Percentiles rank a stretch among this genome's conserved stretches.
These are phyloP conservation scores for Coemansia umbellata DNA, from an alignment of 192 early-diverging fungal genomes.

Conservation along the genomic window DNA sequence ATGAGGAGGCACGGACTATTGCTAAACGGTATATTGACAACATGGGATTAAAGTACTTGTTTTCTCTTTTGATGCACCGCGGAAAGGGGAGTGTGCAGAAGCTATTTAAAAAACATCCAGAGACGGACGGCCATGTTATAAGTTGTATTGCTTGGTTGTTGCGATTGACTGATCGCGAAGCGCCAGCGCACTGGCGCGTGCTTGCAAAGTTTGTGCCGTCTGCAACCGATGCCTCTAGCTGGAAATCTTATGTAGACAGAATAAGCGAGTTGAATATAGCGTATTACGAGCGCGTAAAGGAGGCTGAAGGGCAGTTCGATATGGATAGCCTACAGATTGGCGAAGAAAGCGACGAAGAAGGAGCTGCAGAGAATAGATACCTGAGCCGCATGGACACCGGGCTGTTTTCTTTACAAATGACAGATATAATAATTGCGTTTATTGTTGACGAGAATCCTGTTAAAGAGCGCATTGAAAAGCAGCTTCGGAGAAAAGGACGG, in stretches of 20 bases:
- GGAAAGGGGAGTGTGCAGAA: constrained; percentile 76
- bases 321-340: constrained; percentile 19
- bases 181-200: constrained; percentile 65
- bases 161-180: constrained; percentile 56
- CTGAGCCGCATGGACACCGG: constrained; percentile 70
- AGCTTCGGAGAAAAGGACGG: constrained; percentile 28
- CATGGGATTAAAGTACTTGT: constrained; percentile 78
- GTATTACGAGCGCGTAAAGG: constrained; percentile 61
- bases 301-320: constrained; percentile 55
- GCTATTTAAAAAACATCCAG: constrained; percentile 71
- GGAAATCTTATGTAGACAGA: constrained; percentile 79
- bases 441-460: constrained; percentile 54
- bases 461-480: constrained; percentile 17
- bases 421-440: constrained; percentile 66
- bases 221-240: constrained; percentile 52
- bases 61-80: constrained; percentile 74
- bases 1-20: constrained; percentile 44
- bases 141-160: constrained; percentile 82
- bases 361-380: constrained; percentile 59
- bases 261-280: constrained; percentile 71
- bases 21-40: constrained; percentile 77
- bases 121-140: constrained; percentile 80
- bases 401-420: constrained; percentile 73
- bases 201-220: constrained; percentile 73
- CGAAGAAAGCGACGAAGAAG: constrained; percentile 59